phyloP scores from a whole-genome alignment of 768 basidiomycete species.

The Trametes sanguinea region DNA sequence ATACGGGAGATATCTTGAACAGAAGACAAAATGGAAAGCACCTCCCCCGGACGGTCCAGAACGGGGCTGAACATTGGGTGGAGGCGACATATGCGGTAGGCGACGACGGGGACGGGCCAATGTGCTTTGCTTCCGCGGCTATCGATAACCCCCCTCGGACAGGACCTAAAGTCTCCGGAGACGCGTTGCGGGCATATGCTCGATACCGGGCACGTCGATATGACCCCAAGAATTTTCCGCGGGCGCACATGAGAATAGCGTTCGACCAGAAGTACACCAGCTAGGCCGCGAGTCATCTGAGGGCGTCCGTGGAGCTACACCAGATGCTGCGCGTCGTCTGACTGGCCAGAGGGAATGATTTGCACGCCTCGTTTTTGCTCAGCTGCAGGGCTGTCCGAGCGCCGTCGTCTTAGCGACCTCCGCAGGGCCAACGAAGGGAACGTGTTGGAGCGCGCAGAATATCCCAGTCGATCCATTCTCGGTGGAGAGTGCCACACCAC shows the following conservation, averaged over 20 bases:
- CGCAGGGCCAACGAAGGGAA: conserved; percentile 6
- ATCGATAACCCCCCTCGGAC: conserved; percentile 7
- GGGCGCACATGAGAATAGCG: conserved; percentile 6
- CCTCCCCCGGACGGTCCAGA: conserved; percentile 9
- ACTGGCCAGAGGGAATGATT: background rate
- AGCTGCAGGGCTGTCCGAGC: background rate
- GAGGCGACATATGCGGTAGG: background rate
- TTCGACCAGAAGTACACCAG: conserved; percentile 9
- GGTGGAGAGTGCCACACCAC: background rate
- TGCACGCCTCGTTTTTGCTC: conserved; percentile 10
- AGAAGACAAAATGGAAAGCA: conserved; percentile 13
- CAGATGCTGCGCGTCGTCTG: conserved; percentile 14
- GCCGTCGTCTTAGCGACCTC: conserved; percentile 16
- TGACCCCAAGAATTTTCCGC: conserved; percentile 13
- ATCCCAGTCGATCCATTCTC: conserved; percentile 5
- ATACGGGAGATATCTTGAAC: background rate
- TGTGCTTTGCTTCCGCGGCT: conserved; percentile 5
- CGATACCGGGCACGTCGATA: conserved; percentile 1
- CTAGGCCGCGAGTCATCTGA: conserved; percentile 18
- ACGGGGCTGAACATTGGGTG: background rate
- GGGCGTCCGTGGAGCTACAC: conserved; percentile 9
- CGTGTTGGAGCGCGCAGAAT: background rate
- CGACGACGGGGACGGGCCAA: background rate
- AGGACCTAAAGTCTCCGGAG: background rate
- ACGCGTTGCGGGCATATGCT: conserved; percentile 1